A percentile compares a stretch with the other conserved stretches of the same genome.
Conservation (phyloP, 495 filamentous ascomycete species). For the Evernia prunastri region DNA sequence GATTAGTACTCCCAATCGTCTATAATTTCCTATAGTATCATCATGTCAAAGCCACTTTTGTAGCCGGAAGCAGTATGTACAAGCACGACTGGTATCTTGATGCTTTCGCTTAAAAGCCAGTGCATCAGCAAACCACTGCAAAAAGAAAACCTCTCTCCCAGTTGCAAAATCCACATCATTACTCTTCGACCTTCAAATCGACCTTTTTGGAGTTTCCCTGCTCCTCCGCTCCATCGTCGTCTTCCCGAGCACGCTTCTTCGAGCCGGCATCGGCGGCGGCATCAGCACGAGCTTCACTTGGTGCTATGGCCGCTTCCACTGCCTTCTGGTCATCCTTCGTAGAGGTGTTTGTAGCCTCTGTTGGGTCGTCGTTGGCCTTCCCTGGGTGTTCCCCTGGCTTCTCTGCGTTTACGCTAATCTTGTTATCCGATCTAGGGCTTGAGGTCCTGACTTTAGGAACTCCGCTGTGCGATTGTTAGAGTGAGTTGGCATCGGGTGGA, state of each 20-base stretch:
- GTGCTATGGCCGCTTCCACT: background rate
- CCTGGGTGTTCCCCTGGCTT: background rate
- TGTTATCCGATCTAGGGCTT: slow-evolving; percentile 2
- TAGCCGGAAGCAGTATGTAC: slow-evolving; percentile 3
- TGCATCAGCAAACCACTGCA: background rate
- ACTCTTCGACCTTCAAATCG: slow-evolving; percentile 27
- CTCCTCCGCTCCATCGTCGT: slow-evolving; percentile 27
- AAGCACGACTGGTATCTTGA: slow-evolving; percentile 3
- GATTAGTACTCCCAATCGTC: background rate
- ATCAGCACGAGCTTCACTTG: background rate
- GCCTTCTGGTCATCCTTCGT: slow-evolving; percentile 7
- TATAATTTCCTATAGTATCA: background rate
- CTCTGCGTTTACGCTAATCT: background rate
- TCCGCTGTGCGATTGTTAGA: slow-evolving; percentile 31
- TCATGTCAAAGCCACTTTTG: background rate
- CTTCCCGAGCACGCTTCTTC: slow-evolving; percentile 45
- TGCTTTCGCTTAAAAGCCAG: background rate
- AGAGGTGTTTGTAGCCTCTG: slow-evolving; percentile 2
- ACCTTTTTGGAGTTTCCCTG: slow-evolving; percentile 45
- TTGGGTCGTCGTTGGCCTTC: slow-evolving; percentile 19
- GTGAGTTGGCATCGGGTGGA: background rate
- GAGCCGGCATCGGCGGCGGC: slow-evolving; percentile 22
- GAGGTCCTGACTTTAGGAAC: slow-evolving; percentile 46
- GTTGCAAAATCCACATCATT: background rate
- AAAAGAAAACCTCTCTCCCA: background rate